Evolutionary conservation across 179 eudicot genomes (phyloP), one percentile per base, ranked within the genome.

Genomic region (Drosera spatulata): DNA sequence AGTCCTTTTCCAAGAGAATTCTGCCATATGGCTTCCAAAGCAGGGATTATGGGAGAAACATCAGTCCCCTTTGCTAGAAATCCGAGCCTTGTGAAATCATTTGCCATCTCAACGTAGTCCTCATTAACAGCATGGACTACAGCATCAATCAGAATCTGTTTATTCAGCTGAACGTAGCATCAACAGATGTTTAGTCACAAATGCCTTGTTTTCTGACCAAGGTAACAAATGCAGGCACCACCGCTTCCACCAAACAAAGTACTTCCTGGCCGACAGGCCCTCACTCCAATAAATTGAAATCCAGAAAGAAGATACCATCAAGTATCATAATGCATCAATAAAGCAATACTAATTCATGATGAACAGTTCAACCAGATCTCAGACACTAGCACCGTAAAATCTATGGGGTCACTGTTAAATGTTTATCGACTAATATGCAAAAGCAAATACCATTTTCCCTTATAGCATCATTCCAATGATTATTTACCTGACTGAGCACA

Each of bases 61-160:
- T 91, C 93, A 22, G 96, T 93, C 58, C 93, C 99, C 47, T 79
- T 86, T 15, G 99, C 99, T 64, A 93, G 89, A 59, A 89, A 89
- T 59, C 99, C 99, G 64, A 93, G 99, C 75, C 99, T 82, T 58
- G 99, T 93, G 73, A 93, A 93, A 75, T 93, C 99, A 79, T 93
- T 86, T 50, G 99, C 99, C 99, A 93, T 93, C 82, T 93, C 99
- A 66, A 60, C 76, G 73, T 93, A 89, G 66, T 93, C 99, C 71
- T 93, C 99, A 74, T 93, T 93, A 57, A 93, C 99, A 73, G 99
- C 96, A 81, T 93, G 99, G 56, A 93, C 99, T 64, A 93, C 93
- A 66, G 99, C 99, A 79, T 93, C 99, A 59, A 89, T 93, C 71
- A 93, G 64, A 71, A 93, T 93, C 69, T 93, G 95, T 69, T 93